Evolutionary conservation across 1,284 basidiomycete species (phyloP).

Genomic region (Puccinia hordei): DNA sequence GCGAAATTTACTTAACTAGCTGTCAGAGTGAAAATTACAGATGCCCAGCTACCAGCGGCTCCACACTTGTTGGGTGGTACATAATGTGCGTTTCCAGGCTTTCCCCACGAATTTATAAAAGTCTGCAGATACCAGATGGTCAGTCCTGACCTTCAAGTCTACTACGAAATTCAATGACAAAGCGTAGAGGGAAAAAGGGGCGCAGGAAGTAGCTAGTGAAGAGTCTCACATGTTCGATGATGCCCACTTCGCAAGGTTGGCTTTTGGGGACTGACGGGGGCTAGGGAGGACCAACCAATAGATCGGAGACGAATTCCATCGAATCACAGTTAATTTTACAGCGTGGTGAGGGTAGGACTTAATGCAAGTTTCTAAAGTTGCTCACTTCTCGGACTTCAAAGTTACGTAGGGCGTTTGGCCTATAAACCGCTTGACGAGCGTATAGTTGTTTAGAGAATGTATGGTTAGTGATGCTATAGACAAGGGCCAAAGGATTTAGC

Average conservation of each 20-base stretch:
- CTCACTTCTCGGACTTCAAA: conserved; percentile 49
- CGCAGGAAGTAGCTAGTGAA: background rate
- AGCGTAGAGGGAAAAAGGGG: background rate
- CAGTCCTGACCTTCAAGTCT: background rate
- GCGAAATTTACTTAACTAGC: conserved; percentile 11
- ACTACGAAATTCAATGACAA: no score
- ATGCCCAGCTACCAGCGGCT: conserved; percentile 37
- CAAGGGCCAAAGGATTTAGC: background rate
- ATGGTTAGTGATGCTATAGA: background rate
- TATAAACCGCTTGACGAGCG: conserved; percentile 9
- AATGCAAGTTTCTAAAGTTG: background rate
- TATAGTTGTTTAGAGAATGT: background rate
- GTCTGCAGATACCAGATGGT: conserved; percentile 1
- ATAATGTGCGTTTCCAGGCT: conserved; percentile 21
- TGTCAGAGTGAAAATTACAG: conserved; percentile 42
- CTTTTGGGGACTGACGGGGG: conserved; percentile 35
- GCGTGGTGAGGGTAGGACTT: background rate
- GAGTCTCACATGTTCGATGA: conserved; percentile 31
- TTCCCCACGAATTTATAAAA: conserved; percentile 34
- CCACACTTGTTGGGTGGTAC: conserved; percentile 39
- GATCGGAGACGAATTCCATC: background rate
- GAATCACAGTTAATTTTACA: background rate
- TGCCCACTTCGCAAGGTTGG: conserved; percentile 19
- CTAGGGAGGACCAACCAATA: background rate
- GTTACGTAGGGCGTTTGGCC: conserved; percentile 20